Percentiles rank a stretch among this genome's conserved stretches.
Conservation (phyloP, 2,329 filamentous ascomycete species). For the Chaetomiaceae sp. region DNA sequence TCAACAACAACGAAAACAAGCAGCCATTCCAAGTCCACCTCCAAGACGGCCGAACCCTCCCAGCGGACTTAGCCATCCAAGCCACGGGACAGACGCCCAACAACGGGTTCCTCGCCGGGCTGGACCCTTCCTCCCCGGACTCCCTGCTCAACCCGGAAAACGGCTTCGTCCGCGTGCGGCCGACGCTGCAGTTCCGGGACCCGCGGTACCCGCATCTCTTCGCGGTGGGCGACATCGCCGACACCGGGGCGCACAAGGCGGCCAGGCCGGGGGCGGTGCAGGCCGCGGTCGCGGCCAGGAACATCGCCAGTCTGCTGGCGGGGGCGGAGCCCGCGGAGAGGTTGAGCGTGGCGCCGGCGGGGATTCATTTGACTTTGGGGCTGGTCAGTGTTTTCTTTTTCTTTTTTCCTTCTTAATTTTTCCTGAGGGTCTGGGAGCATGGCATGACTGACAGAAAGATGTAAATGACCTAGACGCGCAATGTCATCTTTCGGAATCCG, state of each 20-base stretch:
- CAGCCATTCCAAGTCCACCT: constrained; percentile 27
- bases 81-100: constrained; percentile 49
- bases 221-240: constrained; percentile 50
- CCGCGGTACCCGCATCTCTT: constrained; percentile 40
- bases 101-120: constrained; percentile 35
- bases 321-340: constrained; percentile 30
- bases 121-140: constrained; percentile 20
- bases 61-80: constrained; percentile 41
- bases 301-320: constrained; percentile 41
- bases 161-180: constrained; percentile 38
- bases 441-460: no score
- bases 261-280: constrained; percentile 43
- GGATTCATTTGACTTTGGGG: constrained; percentile 41
- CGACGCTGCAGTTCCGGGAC: constrained; percentile 44
- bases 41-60: constrained; percentile 30
- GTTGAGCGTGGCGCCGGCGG: constrained; percentile 32
- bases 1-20: not conserved
- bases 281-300: constrained; percentile 41
- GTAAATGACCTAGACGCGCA: constrained; percentile 28
- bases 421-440: no score
- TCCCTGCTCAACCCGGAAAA: constrained; percentile 30
- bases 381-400: constrained; percentile 24
- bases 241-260: constrained; percentile 40
- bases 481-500: constrained; percentile 33
- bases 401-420: not conserved